Percentiles rank a stretch among this genome's conserved stretches.
Evolutionary conservation across 2,329 filamentous ascomycete species (phyloP).

Genomic region (Didymosphaeria variabile): DNA sequence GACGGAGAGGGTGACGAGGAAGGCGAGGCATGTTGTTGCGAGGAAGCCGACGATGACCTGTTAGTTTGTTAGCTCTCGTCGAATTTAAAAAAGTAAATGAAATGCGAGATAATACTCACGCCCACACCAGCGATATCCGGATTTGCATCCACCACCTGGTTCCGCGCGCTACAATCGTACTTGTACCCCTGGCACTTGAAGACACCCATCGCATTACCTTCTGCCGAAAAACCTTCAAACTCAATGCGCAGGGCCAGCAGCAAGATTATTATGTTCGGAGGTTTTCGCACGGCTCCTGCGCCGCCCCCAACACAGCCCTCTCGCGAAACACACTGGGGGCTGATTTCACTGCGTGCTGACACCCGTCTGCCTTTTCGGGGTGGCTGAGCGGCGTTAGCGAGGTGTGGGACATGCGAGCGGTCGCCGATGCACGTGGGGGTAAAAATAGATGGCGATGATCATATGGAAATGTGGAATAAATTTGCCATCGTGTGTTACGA

Average conservation of each 20-base stretch:
- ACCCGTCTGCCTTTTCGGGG: not conserved
- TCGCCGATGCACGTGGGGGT: not conserved
- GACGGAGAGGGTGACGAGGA: slow-evolving; percentile 38
- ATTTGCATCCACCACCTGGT: slow-evolving; percentile 32
- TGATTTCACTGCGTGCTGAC: not conserved
- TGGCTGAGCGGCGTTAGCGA: slow-evolving; percentile 1
- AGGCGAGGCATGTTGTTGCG: slow-evolving; percentile 39
- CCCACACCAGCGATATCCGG: slow-evolving; percentile 43
- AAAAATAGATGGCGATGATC: not conserved
- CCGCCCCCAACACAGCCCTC: slow-evolving; percentile 5
- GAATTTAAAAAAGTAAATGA: no score
- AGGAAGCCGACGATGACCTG: slow-evolving; percentile 41
- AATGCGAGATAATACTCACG: slow-evolving; percentile 25
- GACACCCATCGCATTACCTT: not conserved
- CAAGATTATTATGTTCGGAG: not conserved
- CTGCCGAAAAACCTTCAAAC: not conserved
- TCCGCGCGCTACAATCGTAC: slow-evolving; percentile 22
- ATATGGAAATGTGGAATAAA: not conserved
- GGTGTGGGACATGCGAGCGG: not conserved
- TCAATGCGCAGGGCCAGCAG: not conserved
- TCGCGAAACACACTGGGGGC: slow-evolving; percentile 3
- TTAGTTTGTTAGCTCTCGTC: slow-evolving; percentile 6
- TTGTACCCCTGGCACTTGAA: slow-evolving; percentile 7
- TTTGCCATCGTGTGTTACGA: not conserved
- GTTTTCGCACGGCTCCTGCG: not conserved